These are phyloP conservation scores for Podosphaera leucotricha DNA, from an alignment of 2,329 filamentous ascomycete species.

Conservation along the genomic window DNA sequence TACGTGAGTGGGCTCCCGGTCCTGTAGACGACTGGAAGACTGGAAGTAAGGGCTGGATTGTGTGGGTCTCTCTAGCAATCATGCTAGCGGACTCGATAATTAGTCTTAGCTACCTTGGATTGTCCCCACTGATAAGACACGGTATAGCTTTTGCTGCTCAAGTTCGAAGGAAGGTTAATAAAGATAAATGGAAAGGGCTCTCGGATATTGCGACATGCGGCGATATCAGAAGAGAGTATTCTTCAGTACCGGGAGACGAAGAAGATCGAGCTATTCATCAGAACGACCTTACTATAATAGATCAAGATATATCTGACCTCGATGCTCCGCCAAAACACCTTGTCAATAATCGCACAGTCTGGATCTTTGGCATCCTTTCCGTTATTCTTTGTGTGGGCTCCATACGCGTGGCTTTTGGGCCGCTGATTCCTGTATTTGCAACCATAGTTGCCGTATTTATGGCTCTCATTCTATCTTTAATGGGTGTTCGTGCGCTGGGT, in stretches of 20 bases:
- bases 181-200: slow-evolving; percentile 13
- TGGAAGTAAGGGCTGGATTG: slow-evolving; percentile 95
- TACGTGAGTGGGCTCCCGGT: slow-evolving; percentile 71
- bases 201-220: slow-evolving; percentile 4
- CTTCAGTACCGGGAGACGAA: slow-evolving; percentile 8
- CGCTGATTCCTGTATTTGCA: slow-evolving; percentile 55
- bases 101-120: slow-evolving; percentile 56
- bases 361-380: slow-evolving; percentile 52
- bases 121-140: slow-evolving; percentile 34
- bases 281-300: too few relatives aligned
- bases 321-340: slow-evolving; percentile 73
- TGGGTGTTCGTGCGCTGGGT: slow-evolving; percentile 43
- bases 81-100: slow-evolving; percentile 90
- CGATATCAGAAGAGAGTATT: slow-evolving; percentile 10
- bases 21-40: slow-evolving; percentile 70
- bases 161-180: slow-evolving; percentile 8
- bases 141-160: slow-evolving; percentile 18
- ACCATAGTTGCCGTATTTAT: slow-evolving; percentile 62
- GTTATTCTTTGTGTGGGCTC: slow-evolving; percentile 58
- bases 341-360: slow-evolving; percentile 46
- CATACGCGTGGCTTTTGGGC: slow-evolving; percentile 63
- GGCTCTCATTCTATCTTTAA: slow-evolving; percentile 58
- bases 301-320: slow-evolving; percentile 21
- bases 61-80: slow-evolving; percentile 87
- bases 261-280: slow-evolving; percentile 1